Evolutionary conservation across 495 filamentous ascomycete species (phyloP), one percentile per base, ranked within the genome.

Genomic region (Amphirosellinia nigrospora): DNA sequence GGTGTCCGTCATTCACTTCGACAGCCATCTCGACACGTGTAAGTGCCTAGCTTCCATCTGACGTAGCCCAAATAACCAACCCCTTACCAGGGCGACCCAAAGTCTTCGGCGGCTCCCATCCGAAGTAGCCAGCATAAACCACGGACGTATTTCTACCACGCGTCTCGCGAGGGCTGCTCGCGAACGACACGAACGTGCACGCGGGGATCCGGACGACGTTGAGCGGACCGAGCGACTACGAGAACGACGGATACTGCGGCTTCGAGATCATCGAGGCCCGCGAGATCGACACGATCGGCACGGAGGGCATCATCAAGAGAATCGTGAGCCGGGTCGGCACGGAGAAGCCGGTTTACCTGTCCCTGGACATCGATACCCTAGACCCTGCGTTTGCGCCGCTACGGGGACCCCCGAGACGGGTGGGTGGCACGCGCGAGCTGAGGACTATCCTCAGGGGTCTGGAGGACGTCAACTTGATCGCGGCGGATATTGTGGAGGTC

Each of bases 91-190:
- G 88, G 90, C 61, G 86, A 82, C 78, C 87, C 30, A 91, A 92
- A 71, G 84, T 86, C 23, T 89, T 89, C 68, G 86, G 86, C 38
- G 86, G 86, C 34, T 85, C 85, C 84, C 86, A 0, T 86, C 85
- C 10, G 80, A 87, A 59, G 93, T 95, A 10, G 82, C 82, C 4
- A 76, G 75, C 68, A 93, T 96, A 81, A 96, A 91, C 77, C 93
- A 97, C 79, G 93, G 8, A 92, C 86, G 28, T 94, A 95, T 85
- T 96, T 96, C 84, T 93, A 92, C 85, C 88, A 93, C 73, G 93
- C 93, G 2, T 86, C 89, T 63, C 88, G 86, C 19, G 93, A 95
- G 91, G 91, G 0, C 79, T 96, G 50, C 90, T 96, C 59, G 81
- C 84, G 30, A 93, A 94, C 77, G 83, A 87, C 66, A 91, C 88